These are phyloP conservation scores for Galerina marginata DNA, from an alignment of 768 basidiomycete genomes.

Conservation along the genomic window DNA sequence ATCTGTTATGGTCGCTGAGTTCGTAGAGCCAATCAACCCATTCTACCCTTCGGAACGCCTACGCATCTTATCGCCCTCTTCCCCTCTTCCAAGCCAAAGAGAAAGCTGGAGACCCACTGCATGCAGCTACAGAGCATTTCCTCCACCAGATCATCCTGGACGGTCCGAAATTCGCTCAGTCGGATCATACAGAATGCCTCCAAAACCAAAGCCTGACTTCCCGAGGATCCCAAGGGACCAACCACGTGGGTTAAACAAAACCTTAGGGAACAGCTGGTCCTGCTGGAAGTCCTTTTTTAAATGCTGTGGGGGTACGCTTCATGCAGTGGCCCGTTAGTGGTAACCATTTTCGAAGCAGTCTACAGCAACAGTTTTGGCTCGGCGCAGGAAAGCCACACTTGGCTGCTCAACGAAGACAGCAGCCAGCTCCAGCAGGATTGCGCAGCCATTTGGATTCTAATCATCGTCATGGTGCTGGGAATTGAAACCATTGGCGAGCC, in stretches of 20 bases:
- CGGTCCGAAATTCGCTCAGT: constrained; percentile 63
- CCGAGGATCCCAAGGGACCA: constrained; percentile 63
- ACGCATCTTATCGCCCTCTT: constrained; percentile 64
- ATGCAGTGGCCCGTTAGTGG: constrained; percentile 67
- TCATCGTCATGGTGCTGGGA: constrained; percentile 81
- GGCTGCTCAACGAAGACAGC: constrained; percentile 79
- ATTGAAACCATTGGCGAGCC: constrained; percentile 71
- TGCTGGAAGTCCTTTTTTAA: constrained; percentile 90
- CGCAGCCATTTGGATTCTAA: constrained; percentile 75
- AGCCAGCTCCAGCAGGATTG: constrained; percentile 67
- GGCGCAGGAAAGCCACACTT: constrained; percentile 61
- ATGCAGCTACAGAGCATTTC: constrained; percentile 56
- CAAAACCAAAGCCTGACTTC: constrained; percentile 56
- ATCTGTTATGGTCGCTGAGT: constrained; percentile 54
- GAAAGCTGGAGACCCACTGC: constrained; percentile 57
- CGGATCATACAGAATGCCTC: constrained; percentile 67
- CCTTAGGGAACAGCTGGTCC: constrained; percentile 74
- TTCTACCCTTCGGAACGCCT: constrained; percentile 87
- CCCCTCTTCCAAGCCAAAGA: constrained; percentile 78
- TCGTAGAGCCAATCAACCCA: constrained; percentile 73
- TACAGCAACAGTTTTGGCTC: constrained; percentile 70
- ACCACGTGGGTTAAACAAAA: constrained; percentile 79
- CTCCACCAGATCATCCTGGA: constrained; percentile 69
- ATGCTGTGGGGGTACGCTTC: constrained; percentile 79
- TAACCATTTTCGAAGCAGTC: constrained; percentile 66